Conservation (phyloP, 1,139 yeast species). For the Yamadazyma conglobata region DNA sequence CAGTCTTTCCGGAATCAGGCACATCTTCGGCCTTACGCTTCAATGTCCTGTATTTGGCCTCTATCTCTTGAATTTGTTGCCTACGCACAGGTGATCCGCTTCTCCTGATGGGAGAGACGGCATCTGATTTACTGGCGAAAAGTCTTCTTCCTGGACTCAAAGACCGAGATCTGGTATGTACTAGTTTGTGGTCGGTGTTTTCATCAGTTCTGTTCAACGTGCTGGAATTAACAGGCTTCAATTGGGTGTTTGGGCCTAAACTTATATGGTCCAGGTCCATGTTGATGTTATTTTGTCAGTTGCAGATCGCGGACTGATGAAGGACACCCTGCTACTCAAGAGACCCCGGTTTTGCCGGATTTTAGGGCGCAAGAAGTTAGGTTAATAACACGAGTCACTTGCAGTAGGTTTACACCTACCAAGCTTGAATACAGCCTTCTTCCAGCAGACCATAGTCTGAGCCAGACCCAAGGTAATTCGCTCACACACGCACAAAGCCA, state of each 20-base stretch:
- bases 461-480: neutral
- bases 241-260: constrained; percentile 5
- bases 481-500: neutral
- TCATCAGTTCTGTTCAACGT: neutral
- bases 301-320: constrained; percentile 1
- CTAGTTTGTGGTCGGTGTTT: no score
- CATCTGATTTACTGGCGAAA: constrained; percentile 3
- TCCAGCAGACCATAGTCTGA: neutral
- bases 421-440: no score
- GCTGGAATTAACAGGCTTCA: constrained; percentile 3
- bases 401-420: no score
- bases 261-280: constrained; percentile 1
- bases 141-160: constrained; percentile 9
- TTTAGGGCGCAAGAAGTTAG: no score
- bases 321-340: no score
- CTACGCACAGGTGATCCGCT: constrained; percentile 39
- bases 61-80: constrained; percentile 28
- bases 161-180: constrained; percentile 7
- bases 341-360: no score
- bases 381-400: no score
- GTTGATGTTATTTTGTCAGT: neutral
- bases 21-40: constrained; percentile 8
- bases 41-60: constrained; percentile 13
- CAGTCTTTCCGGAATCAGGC: neutral
- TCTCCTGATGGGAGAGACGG: constrained; percentile 27